Evolutionary conservation across 2,329 filamentous ascomycete genomes (phyloP).

Genomic region (Proliferodiscus dingleyae): DNA sequence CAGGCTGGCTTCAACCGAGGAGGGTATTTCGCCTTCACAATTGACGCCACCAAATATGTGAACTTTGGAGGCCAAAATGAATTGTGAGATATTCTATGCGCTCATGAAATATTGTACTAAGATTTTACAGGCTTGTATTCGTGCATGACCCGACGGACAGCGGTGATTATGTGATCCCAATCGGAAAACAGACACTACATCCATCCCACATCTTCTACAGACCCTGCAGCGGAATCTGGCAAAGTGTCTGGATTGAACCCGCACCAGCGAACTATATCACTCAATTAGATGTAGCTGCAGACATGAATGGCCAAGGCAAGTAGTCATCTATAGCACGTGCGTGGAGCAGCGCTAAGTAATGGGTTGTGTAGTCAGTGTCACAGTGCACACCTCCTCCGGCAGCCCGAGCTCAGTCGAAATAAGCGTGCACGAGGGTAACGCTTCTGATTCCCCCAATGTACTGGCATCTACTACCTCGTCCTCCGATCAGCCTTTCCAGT

Average conservation of each 20-base stretch:
- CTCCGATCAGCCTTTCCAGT: slow-evolving; percentile 48
- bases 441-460: not conserved
- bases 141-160: slow-evolving; percentile 64
- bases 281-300: slow-evolving; percentile 36
- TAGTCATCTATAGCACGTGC: not conserved
- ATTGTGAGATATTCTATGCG: slow-evolving; percentile 37
- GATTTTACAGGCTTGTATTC: slow-evolving; percentile 48
- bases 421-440: slow-evolving; percentile 4
- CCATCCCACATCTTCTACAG: slow-evolving; percentile 60
- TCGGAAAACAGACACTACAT: slow-evolving; percentile 57
- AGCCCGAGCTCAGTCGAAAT: slow-evolving; percentile 25
- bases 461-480: slow-evolving; percentile 37
- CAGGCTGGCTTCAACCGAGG: slow-evolving; percentile 50
- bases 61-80: slow-evolving; percentile 43
- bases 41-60: slow-evolving; percentile 48
- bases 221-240: slow-evolving; percentile 71
- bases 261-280: slow-evolving; percentile 53
- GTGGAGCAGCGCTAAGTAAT: not conserved
- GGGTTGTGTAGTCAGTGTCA: slow-evolving; percentile 45
- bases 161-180: slow-evolving; percentile 50
- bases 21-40: slow-evolving; percentile 56
- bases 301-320: slow-evolving; percentile 48
- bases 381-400: slow-evolving; percentile 43
- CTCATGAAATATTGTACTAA: not conserved
- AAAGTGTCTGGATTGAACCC: slow-evolving; percentile 66